phyloP scores from a whole-genome alignment of 305 asterid species.

The Fraxinus ornus region DNA sequence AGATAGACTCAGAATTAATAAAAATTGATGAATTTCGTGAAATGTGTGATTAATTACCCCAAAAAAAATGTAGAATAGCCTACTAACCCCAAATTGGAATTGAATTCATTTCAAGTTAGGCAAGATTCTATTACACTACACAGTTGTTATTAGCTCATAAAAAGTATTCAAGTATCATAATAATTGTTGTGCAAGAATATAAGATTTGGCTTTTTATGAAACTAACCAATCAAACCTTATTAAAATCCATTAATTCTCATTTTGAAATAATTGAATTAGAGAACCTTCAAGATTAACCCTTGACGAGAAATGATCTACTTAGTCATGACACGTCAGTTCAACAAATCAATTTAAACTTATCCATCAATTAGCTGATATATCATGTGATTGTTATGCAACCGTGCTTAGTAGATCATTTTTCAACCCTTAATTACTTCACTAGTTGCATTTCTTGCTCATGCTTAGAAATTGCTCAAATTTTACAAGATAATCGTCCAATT shows the following conservation, averaged over 20 bases:
- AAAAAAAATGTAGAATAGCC: neutral
- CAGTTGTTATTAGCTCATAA: slow-evolving; percentile 22
- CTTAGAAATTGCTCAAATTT: neutral
- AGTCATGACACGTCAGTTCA: neutral
- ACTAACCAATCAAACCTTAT: neutral
- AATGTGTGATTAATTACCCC: neutral
- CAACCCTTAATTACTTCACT: neutral
- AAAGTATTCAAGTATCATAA: slow-evolving; percentile 26
- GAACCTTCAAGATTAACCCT: neutral
- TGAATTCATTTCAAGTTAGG: slow-evolving; percentile 22
- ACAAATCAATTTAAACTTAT: neutral
- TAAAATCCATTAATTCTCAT: slow-evolving; percentile 11
- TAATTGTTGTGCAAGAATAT: slow-evolving; percentile 24
- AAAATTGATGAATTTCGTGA: neutral
- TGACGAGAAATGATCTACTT: neutral
- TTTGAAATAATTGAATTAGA: neutral
- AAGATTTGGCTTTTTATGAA: slow-evolving; percentile 33
- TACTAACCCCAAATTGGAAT: slow-evolving; percentile 10
- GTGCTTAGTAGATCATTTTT: neutral
- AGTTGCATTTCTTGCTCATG: neutral
- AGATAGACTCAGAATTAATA: too few relatives aligned
- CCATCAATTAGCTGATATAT: neutral
- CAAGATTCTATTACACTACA: slow-evolving; percentile 32
- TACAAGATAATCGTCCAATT: neutral
- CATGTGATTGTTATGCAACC: neutral